phyloP scores from a whole-genome alignment of 2,329 filamentous ascomycete species.

The Xylariaceae sp. region DNA sequence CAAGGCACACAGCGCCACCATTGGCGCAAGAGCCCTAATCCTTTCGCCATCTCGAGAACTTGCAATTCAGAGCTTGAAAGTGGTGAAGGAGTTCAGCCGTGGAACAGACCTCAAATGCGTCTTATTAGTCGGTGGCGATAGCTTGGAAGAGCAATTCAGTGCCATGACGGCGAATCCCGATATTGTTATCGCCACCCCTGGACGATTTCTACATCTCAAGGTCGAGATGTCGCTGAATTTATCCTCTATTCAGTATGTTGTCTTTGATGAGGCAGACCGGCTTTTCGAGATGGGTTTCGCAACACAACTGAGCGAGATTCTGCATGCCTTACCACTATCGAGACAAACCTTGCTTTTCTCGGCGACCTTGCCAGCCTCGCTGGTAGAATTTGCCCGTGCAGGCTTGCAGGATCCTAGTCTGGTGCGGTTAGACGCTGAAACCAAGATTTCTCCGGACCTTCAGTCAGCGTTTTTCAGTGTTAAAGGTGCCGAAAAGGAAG shows the following conservation, averaged over 20 bases:
- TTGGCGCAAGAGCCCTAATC: constrained; percentile 85
- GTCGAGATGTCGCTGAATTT: constrained; percentile 94
- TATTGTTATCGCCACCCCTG: constrained; percentile 95
- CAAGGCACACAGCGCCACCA: constrained; percentile 81
- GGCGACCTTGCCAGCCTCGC: constrained; percentile 87
- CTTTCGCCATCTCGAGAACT: constrained; percentile 92
- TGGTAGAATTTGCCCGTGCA: constrained; percentile 94
- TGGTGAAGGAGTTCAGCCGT: constrained; percentile 89
- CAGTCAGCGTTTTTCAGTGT: constrained; percentile 93
- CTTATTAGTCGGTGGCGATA: constrained; percentile 91
- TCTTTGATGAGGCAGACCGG: constrained; percentile 96
- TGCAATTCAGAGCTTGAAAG: constrained; percentile 91
- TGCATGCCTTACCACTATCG: constrained; percentile 80
- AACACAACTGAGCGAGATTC: constrained; percentile 87
- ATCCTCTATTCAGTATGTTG: constrained; percentile 89
- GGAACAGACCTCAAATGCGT: constrained; percentile 86
- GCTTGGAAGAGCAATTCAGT: constrained; percentile 90
- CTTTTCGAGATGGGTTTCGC: constrained; percentile 99
- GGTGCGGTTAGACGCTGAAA: constrained; percentile 88
- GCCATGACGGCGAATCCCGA: constrained; percentile 94
- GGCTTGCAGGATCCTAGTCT: constrained; percentile 91
- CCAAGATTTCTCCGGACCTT: constrained; percentile 94
- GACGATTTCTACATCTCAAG: constrained; percentile 93
- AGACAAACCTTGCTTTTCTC: constrained; percentile 94
- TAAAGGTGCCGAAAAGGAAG: constrained; percentile 93